phyloP scores from a whole-genome alignment of 2,329 filamentous ascomycete genomes.

The Fusarium mexicanum region DNA sequence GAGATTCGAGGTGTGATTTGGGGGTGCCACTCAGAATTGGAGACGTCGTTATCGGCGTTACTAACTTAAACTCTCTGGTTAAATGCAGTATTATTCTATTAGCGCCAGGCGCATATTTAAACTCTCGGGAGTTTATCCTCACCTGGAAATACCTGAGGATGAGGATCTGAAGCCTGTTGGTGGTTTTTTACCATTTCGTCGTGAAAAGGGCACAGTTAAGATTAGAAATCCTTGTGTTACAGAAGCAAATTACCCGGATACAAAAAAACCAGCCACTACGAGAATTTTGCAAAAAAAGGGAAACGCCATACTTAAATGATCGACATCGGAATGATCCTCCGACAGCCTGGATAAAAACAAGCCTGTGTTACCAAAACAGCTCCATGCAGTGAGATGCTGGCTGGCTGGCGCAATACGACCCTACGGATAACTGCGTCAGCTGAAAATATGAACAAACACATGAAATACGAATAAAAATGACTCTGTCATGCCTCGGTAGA shows the following conservation, averaged over 20 bases:
- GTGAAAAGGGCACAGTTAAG: not conserved
- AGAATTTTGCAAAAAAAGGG: not conserved
- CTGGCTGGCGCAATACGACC: conserved; percentile 2
- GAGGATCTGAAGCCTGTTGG: not conserved
- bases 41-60: not conserved
- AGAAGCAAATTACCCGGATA: not conserved
- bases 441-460: not conserved
- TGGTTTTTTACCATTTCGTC: not conserved
- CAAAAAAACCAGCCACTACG: not conserved
- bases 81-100: conserved; percentile 1
- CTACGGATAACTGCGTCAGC: conserved; percentile 13
- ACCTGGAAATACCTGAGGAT: conserved; percentile 10
- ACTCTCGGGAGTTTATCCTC: conserved; percentile 15
- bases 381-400: not conserved
- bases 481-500: not conserved
- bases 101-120: conserved; percentile 4
- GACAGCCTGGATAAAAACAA: not conserved
- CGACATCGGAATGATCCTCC: conserved; percentile 11
- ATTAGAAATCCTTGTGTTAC: not conserved
- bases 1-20: not conserved
- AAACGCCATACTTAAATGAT: not conserved
- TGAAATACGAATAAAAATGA: not conserved
- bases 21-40: not conserved
- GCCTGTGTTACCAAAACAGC: not conserved
- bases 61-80: conserved; percentile 10